Evolutionary conservation across 306 rosid species (phyloP).

Genomic region (Styphnolobium japonicum): DNA sequence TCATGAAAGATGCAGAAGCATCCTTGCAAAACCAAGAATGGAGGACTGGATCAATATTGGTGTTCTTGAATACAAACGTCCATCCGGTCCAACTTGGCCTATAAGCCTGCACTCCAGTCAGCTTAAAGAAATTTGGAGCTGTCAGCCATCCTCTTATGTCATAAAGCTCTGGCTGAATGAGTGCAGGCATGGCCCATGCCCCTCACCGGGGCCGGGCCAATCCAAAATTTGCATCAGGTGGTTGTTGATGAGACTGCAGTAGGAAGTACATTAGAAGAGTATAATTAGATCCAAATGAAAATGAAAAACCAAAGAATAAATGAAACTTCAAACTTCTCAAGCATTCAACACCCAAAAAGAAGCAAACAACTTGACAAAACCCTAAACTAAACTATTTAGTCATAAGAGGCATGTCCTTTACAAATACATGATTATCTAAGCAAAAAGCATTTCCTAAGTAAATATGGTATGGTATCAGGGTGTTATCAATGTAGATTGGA

Average conservation of each 20-base stretch:
- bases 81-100: slow-evolving; percentile 68
- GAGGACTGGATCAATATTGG: slow-evolving; percentile 38
- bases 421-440: background rate
- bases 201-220: slow-evolving; percentile 99
- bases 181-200: slow-evolving; percentile 99
- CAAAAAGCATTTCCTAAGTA: background rate
- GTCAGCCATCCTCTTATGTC: slow-evolving; percentile 31
- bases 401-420: background rate
- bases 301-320: background rate
- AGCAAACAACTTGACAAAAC: background rate
- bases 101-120: slow-evolving; percentile 94
- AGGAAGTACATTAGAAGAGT: slow-evolving; percentile 24
- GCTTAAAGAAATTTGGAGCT: slow-evolving; percentile 32
- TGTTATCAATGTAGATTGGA: background rate
- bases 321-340: background rate
- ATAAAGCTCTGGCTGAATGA: slow-evolving; percentile 51
- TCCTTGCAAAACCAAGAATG: slow-evolving; percentile 60
- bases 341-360: background rate
- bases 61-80: slow-evolving; percentile 31
- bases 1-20: slow-evolving; percentile 54
- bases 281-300: background rate
- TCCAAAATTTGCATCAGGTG: slow-evolving; percentile 91
- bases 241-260: slow-evolving; percentile 87
- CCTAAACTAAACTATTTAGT: background rate
- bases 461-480: background rate